Base-by-base conservation (phyloP, 805 yeast genomes). In the Myxozyma kluyveri region DNA sequence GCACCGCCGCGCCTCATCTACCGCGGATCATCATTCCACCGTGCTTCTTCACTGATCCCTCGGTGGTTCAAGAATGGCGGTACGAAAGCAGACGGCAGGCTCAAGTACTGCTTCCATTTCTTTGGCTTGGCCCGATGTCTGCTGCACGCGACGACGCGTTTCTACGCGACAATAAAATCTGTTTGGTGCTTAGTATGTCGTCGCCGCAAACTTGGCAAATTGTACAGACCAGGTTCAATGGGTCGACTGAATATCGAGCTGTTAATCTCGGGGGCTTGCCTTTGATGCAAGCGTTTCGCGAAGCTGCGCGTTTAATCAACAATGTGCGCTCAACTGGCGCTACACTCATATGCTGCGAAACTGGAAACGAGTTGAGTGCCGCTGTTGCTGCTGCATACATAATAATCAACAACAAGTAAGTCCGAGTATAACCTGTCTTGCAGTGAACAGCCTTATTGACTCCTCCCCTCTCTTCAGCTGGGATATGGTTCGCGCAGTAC, bases 101-200 rank as follows among this genome's bases (percentile, higher is more conserved):
- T 2, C 80, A 76, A 60, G 68, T 66, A 52, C 52, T 78, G 17
- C 63, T 72, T 7, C 69, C 69, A 18, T 65, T 69, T 41, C 63
- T 77, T 2, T 76, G 73, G 68, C 66, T 78, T 27, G 81, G 82
- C 1, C 79, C 81, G 1, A 56, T 75, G 49, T 67, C 74, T 45
- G 67, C 73, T 0, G 62, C 75, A n/a, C 66, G 72, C 1, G 73
- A 75, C 59, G 58, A 61, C 6, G 67, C 65, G 6, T 72, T 74
- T 47, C 57, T 78, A 7, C 47, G 53, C 18, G 59, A 63, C n/a
- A 65, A 73, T 49, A 73, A 74, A 54, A 72, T 77, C 54, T 42
- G 32, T 29, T 32, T 48, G 10, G 23, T 42, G 5, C 41, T 58
- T 4, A 49, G 52, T 21, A 35, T 46, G 31, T 37, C 61, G 4